Evolutionary conservation across 192 early-diverging fungal species (phyloP).

Genomic region (Coemansia sp.): DNA sequence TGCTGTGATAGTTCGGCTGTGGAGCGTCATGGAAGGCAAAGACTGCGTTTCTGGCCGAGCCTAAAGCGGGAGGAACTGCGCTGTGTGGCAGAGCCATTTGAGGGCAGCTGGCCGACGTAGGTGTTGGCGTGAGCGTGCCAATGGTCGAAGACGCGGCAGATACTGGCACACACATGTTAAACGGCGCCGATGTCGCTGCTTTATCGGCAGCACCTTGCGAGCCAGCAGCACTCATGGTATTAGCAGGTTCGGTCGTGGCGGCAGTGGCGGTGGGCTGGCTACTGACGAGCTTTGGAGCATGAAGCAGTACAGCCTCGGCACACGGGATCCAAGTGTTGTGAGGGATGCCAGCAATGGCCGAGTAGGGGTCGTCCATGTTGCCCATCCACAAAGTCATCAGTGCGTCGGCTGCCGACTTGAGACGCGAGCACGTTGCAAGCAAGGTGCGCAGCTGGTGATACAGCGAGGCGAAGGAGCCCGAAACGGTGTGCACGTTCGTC

Average conservation of each 20-base stretch:
- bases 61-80: conserved; percentile 13
- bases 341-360: conserved; percentile 28
- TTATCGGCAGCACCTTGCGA: neutral
- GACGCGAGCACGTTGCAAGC: conserved; percentile 47
- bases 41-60: conserved; percentile 24
- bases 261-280: neutral
- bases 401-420: conserved; percentile 45
- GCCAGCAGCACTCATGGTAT: neutral
- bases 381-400: conserved; percentile 52
- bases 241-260: neutral
- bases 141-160: conserved; percentile 41
- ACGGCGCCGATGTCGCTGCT: neutral
- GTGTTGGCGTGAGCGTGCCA: conserved; percentile 46
- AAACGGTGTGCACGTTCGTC: conserved; percentile 38
- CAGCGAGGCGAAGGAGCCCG: conserved; percentile 35
- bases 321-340: conserved; percentile 45
- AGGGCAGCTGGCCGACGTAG: conserved; percentile 25
- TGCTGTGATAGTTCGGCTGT: conserved; percentile 12
- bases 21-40: conserved; percentile 28
- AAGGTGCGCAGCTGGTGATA: conserved; percentile 49
- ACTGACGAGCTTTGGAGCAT: conserved; percentile 15
- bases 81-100: conserved; percentile 2
- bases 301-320: conserved; percentile 26
- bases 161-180: conserved; percentile 22
- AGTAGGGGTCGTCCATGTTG: conserved; percentile 51